Evolutionary conservation across 352 stramenopile species (phyloP).

Genomic region (Lagenidium sp.): DNA sequence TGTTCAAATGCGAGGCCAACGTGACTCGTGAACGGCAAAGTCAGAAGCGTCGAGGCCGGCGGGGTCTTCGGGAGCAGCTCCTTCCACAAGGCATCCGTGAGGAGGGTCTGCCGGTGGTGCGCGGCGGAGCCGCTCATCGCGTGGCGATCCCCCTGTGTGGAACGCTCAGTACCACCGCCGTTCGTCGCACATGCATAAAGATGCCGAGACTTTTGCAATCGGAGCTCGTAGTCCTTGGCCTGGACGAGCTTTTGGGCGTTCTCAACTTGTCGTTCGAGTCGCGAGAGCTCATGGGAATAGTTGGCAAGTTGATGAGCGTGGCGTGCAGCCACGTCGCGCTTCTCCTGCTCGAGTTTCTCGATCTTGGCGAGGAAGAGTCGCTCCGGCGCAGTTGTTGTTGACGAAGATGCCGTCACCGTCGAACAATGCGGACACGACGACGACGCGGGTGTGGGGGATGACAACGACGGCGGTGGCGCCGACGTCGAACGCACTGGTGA

Average conservation of each 20-base stretch:
- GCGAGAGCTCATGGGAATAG: conserved; percentile 55
- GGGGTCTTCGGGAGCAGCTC: conserved; percentile 24
- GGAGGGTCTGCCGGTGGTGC: conserved; percentile 11
- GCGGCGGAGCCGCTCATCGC: background rate
- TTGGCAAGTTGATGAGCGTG: conserved; percentile 59
- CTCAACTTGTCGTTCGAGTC: conserved; percentile 60
- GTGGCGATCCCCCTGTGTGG: background rate
- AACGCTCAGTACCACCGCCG: background rate
- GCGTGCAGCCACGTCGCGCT: conserved; percentile 25
- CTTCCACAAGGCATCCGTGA: conserved; percentile 50
- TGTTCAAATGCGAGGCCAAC: conserved; percentile 51
- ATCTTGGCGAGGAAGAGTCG: conserved; percentile 7
- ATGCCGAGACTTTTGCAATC: conserved; percentile 40
- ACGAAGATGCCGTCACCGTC: background rate
- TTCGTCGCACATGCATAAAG: conserved; percentile 19
- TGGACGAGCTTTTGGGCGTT: conserved; percentile 29
- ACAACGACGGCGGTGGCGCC: background rate
- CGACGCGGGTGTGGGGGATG: background rate
- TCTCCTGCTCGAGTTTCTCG: conserved; percentile 36
- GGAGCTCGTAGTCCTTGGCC: conserved; percentile 51
- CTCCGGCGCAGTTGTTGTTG: conserved; percentile 2
- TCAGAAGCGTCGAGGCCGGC: conserved; percentile 1
- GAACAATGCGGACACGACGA: background rate
- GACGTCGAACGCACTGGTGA: background rate
- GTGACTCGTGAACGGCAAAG: conserved; percentile 33